Conservation (phyloP, 2,329 filamentous ascomycete genomes). For the Aureobasidium sp. region DNA sequence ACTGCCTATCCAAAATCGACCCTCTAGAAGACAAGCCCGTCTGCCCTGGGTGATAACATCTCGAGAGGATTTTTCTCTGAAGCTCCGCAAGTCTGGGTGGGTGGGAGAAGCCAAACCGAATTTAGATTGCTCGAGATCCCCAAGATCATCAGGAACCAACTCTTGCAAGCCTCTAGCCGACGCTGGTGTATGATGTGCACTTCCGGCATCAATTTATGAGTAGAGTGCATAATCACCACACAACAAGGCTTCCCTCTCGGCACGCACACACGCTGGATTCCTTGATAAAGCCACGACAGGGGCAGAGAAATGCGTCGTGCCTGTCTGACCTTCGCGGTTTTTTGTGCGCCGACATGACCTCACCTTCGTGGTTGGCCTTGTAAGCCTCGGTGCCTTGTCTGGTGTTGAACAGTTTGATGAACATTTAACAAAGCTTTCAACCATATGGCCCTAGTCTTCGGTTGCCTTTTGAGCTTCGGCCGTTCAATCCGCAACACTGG, state of each 20-base stretch:
- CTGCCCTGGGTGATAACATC: not conserved
- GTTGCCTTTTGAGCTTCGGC: not conserved
- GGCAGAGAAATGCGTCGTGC: constrained; percentile 2
- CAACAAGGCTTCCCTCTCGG: constrained; percentile 1
- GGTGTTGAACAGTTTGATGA: not conserved
- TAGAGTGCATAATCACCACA: constrained; percentile 1
- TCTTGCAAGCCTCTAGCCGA: not conserved
- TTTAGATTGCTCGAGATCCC: constrained; percentile 4
- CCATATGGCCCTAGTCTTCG: not conserved
- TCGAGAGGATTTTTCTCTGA: not conserved
- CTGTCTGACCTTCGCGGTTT: not conserved
- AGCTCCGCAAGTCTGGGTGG: not conserved
- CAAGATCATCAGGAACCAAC: constrained; percentile 9
- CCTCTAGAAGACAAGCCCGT: not conserved
- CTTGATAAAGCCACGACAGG: constrained; percentile 5
- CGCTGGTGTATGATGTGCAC: constrained; percentile 1
- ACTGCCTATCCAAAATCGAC: not conserved
- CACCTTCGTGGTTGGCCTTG: not conserved
- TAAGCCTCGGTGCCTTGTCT: not conserved
- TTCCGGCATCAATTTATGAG: constrained; percentile 1
- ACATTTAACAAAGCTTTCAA: not conserved
- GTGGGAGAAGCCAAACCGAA: constrained; percentile 1
- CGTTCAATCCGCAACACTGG: constrained; percentile 4
- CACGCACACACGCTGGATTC: not conserved
- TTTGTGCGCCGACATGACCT: not conserved